A percentile compares a stretch with the other conserved stretches of the same genome.
Conservation (phyloP, 108 stramenopile genomes). For the Cyclotella cryptica region DNA sequence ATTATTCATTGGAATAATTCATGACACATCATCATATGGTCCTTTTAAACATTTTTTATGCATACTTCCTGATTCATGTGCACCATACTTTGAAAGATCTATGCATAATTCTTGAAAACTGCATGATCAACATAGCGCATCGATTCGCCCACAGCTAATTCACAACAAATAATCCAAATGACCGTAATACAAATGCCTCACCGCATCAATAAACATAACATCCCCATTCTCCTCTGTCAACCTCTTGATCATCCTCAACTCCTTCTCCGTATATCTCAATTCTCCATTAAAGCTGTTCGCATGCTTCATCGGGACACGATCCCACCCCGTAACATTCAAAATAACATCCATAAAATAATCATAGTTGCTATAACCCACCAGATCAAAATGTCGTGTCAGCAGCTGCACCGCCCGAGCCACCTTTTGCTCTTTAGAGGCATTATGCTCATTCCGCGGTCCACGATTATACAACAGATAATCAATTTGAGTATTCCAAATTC, state of each 20-base stretch:
- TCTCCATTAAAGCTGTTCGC: conserved; percentile 41
- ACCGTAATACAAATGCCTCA: conserved; percentile 52
- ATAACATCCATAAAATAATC: conserved; percentile 30
- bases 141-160: background rate
- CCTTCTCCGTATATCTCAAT: conserved; percentile 44
- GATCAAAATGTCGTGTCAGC: conserved; percentile 39
- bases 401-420: conserved; percentile 39
- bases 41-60: too few species aligned
- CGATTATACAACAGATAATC: conserved; percentile 54
- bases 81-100: too few species aligned
- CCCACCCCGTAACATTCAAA: conserved; percentile 30
- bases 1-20: too few species aligned
- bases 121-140: too few species aligned
- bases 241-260: conserved; percentile 41
- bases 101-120: too few species aligned
- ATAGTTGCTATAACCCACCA: conserved; percentile 39
- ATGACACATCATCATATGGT: too few species aligned
- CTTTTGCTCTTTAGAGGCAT: conserved; percentile 46
- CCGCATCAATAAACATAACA: conserved; percentile 56
- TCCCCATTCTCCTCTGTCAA: conserved; percentile 55
- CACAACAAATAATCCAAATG: conserved; percentile 44
- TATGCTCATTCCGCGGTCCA: conserved; percentile 34
- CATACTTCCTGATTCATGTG: too few species aligned
- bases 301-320: conserved; percentile 23
- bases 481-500: conserved; percentile 47